Conservation (phyloP, 1,284 basidiomycete species). For the Rhodotorula sp. region DNA sequence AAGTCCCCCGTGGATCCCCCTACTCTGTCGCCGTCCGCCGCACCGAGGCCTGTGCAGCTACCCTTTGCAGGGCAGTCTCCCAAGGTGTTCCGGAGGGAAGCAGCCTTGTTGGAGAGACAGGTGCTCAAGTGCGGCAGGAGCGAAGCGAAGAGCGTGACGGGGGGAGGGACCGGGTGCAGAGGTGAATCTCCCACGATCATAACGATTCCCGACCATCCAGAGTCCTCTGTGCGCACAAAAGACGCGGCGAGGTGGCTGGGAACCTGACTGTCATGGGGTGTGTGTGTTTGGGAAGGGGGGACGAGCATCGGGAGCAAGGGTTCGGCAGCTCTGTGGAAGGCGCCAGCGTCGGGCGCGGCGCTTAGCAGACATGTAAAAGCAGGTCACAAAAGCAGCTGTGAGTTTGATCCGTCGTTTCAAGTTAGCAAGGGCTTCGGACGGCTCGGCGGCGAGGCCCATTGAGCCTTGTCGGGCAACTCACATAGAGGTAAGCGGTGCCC, state of each 20-base stretch:
- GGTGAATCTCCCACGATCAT: slow-evolving; percentile 30
- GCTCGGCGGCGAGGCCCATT: neutral
- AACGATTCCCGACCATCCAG: slow-evolving; percentile 26
- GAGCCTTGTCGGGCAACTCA: neutral
- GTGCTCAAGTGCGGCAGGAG: neutral
- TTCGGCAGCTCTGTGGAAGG: neutral
- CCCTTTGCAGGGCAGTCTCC: neutral
- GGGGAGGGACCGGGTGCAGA: neutral
- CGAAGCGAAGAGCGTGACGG: neutral
- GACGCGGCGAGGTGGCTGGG: slow-evolving; percentile 19
- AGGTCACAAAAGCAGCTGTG: neutral
- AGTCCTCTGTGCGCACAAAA: slow-evolving; percentile 2
- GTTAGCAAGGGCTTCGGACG: too few relatives aligned
- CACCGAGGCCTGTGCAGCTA: neutral
- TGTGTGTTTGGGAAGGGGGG: neutral
- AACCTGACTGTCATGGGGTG: slow-evolving; percentile 27
- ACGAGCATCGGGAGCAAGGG: neutral
- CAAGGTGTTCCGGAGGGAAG: neutral
- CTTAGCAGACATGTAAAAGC: neutral
- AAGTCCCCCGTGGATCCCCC: neutral
- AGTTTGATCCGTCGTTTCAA: neutral
- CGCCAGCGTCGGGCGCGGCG: neutral
- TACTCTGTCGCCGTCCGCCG: neutral
- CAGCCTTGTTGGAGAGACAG: slow-evolving; percentile 1
- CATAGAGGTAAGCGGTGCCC: neutral